A percentile compares a stretch with the other conserved stretches of the same genome.
Conservation (phyloP, 495 filamentous ascomycete genomes). For the Bacidia rubella region DNA sequence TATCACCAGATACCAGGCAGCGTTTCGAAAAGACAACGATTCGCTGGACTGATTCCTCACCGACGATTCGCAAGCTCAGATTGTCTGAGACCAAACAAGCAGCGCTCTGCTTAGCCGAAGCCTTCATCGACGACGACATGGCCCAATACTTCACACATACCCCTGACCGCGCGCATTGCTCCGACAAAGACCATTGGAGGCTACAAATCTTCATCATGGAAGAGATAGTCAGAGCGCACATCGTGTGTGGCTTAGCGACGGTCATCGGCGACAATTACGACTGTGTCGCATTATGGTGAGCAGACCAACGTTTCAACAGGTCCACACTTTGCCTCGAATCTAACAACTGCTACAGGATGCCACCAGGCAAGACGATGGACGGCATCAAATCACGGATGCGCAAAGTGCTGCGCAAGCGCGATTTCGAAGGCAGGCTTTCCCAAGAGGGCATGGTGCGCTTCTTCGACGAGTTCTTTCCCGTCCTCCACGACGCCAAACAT, state of each 20-base stretch:
- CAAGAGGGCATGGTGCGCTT: slow-evolving; percentile 56
- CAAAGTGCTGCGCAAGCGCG: slow-evolving; percentile 51
- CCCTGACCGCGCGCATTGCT: slow-evolving; percentile 44
- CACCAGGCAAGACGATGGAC: slow-evolving; percentile 60
- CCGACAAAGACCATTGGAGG: slow-evolving; percentile 52
- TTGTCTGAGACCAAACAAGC: slow-evolving; percentile 53
- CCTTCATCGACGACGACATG: slow-evolving; percentile 62
- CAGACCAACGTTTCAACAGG: slow-evolving; percentile 7
- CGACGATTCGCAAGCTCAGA: slow-evolving; percentile 40
- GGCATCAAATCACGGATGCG: slow-evolving; percentile 48
- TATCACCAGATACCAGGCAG: background rate
- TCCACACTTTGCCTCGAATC: background rate
- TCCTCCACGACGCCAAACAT: slow-evolving; percentile 59
- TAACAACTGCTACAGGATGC: slow-evolving; percentile 42
- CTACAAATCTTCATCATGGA: slow-evolving; percentile 61
- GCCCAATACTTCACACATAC: slow-evolving; percentile 57
- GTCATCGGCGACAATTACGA: slow-evolving; percentile 62
- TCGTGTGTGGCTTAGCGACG: slow-evolving; percentile 54
- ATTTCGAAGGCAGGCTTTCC: slow-evolving; percentile 47
- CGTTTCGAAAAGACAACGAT: background rate
- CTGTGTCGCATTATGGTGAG: slow-evolving; percentile 65
- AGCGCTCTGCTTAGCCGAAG: slow-evolving; percentile 53
- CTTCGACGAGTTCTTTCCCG: slow-evolving; percentile 62
- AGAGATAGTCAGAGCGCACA: slow-evolving; percentile 59
- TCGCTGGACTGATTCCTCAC: background rate